These are phyloP conservation scores for Blastocystis sp. DNA, from an alignment of 352 stramenopile genomes.

Conservation along the genomic window DNA sequence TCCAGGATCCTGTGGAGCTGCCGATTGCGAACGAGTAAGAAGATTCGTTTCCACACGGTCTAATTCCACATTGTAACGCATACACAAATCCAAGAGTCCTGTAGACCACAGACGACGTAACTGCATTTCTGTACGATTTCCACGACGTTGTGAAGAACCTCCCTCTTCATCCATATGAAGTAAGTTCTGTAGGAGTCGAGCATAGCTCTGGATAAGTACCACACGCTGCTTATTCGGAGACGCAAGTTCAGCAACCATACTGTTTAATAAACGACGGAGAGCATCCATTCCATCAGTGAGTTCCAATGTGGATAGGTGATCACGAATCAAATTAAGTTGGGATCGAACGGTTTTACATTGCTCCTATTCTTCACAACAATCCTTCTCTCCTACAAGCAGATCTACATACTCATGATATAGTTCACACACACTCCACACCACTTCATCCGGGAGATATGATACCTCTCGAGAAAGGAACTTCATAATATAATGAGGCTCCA, in stretches of 20 bases:
- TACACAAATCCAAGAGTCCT: constrained; percentile 19
- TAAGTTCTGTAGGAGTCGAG: background rate
- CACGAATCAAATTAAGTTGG: background rate
- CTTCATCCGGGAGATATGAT: background rate
- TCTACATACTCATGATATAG: constrained; percentile 23
- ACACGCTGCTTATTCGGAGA: background rate
- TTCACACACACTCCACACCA: constrained; percentile 27
- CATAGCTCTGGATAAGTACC: background rate
- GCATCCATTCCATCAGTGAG: constrained; percentile 9
- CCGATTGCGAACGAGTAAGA: background rate
- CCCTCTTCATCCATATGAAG: background rate
- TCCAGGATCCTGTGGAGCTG: background rate
- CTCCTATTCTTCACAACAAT: background rate
- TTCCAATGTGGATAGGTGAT: background rate
- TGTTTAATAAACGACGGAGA: background rate
- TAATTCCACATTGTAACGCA: constrained; percentile 40
- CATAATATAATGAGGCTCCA: constrained; percentile 49
- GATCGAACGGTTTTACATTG: background rate
- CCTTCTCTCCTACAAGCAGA: background rate
- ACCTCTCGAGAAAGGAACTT: constrained; percentile 29
- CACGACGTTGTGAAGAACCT: background rate
- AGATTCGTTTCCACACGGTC: constrained; percentile 58
- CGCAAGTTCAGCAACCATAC: background rate
- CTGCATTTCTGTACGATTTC: background rate
- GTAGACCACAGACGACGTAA: constrained; percentile 13